These are phyloP conservation scores for Akebia trifoliata DNA, from an alignment of 164 flowering plant species.

Conservation along the genomic window DNA sequence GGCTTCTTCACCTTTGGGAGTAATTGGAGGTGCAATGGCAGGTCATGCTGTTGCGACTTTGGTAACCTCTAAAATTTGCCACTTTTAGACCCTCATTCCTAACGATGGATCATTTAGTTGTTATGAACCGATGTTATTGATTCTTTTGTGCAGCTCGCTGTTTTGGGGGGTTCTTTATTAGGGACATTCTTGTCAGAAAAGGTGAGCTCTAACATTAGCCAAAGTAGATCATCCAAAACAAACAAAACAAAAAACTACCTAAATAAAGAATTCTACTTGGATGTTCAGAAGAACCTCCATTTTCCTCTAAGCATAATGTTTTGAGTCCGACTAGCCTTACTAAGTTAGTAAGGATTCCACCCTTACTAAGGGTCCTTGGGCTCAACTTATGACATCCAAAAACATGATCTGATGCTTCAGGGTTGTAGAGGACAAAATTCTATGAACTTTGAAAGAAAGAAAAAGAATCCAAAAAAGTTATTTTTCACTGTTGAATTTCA, in stretches of 20 bases:
- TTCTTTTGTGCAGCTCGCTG: constrained; percentile 67
- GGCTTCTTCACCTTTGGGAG: constrained; percentile 97
- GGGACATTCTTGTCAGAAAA: constrained; percentile 94
- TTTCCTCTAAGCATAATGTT: no score
- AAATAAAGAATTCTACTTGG: not conserved
- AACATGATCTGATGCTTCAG: no score
- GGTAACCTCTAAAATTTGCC: constrained; percentile 40
- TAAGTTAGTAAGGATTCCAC: no score
- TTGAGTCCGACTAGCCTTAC: no score
- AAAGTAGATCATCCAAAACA: not conserved
- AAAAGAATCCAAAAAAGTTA: no score
- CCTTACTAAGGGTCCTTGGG: no score
- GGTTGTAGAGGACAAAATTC: no score
- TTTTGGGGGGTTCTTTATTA: constrained; percentile 87
- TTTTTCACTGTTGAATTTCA: no score
- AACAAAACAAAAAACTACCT: not conserved
- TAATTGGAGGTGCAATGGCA: constrained; percentile 87
- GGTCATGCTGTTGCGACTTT: constrained; percentile 94
- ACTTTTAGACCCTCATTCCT: not conserved
- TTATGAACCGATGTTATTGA: not conserved
- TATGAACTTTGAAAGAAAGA: no score
- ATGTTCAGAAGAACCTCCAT: no score
- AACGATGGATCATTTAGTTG: not conserved
- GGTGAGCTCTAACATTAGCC: constrained; percentile 32
- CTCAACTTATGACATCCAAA: no score